These are phyloP conservation scores for Phytophthora capsici DNA, from an alignment of 352 stramenopile species.

Conservation along the genomic window DNA sequence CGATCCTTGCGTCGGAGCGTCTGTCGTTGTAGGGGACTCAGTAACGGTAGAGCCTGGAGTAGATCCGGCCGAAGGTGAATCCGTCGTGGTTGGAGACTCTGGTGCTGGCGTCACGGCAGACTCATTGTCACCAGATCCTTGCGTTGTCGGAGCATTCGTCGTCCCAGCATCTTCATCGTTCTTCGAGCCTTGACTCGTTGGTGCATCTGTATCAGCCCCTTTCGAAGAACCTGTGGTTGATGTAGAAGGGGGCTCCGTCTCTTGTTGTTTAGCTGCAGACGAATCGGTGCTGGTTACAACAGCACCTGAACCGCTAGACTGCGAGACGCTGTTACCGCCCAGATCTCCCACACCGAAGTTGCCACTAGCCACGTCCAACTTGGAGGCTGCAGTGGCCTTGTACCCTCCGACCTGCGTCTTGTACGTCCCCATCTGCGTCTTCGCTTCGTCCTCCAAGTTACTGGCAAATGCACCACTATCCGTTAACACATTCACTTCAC, in stretches of 20 bases:
- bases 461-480: slow-evolving; percentile 11
- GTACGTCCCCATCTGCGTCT: slow-evolving; percentile 18
- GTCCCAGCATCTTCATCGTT: neutral
- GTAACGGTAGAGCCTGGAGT: too few relatives aligned
- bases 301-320: neutral
- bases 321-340: slow-evolving; percentile 4
- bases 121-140: neutral
- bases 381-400: neutral
- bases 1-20: too few relatives aligned
- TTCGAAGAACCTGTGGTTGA: neutral
- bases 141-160: neutral
- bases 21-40: too few relatives aligned
- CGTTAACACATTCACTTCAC: slow-evolving; percentile 14
- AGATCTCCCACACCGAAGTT: slow-evolving; percentile 22
- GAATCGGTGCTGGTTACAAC: slow-evolving; percentile 1
- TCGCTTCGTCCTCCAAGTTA: slow-evolving; percentile 12
- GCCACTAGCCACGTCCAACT: slow-evolving; percentile 1
- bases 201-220: neutral
- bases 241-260: slow-evolving; percentile 1
- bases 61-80: too few relatives aligned
- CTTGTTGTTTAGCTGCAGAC: slow-evolving; percentile 2
- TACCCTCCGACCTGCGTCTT: slow-evolving; percentile 18
- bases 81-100: neutral
- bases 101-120: neutral
- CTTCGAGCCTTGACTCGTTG: slow-evolving; percentile 1